Evolutionary conservation across 768 basidiomycete species (phyloP).

Genomic region (Leccinum variicolor): DNA sequence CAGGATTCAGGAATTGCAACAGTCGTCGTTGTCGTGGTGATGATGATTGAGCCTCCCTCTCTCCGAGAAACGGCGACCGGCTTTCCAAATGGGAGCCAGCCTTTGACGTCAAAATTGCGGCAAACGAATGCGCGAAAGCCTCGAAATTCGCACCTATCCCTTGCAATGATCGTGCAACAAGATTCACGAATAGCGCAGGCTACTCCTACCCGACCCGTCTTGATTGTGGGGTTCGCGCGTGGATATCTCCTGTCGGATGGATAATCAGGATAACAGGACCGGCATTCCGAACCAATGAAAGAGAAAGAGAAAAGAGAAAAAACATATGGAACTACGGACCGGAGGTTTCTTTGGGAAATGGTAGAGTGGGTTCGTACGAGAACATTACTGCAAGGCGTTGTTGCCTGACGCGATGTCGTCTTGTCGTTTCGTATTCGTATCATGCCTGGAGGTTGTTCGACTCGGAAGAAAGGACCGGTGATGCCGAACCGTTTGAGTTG

Average conservation of each 20-base stretch:
- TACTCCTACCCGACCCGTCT: background rate
- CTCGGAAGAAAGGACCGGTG: background rate
- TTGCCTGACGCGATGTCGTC: background rate
- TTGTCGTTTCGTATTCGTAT: background rate
- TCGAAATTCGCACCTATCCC: background rate
- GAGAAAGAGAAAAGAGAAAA: background rate
- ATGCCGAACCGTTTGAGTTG: background rate
- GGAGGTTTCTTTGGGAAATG: background rate
- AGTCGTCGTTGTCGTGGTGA: background rate
- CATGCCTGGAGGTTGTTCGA: background rate
- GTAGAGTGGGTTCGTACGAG: background rate
- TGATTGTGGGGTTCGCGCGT: slow-evolving; percentile 6
- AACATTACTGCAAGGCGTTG: background rate
- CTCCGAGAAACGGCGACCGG: background rate
- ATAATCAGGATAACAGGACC: slow-evolving; percentile 4
- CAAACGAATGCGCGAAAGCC: background rate
- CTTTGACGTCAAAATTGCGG: background rate
- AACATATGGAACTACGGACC: background rate
- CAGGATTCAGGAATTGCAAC: background rate
- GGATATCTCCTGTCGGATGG: background rate
- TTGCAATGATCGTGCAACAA: background rate
- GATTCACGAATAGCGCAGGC: background rate
- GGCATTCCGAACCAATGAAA: background rate
- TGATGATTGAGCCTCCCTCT: background rate
- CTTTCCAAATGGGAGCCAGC: slow-evolving; percentile 7